Evolutionary conservation across 305 asterid genomes (phyloP).

Genomic region (Ajuga reptans): DNA sequence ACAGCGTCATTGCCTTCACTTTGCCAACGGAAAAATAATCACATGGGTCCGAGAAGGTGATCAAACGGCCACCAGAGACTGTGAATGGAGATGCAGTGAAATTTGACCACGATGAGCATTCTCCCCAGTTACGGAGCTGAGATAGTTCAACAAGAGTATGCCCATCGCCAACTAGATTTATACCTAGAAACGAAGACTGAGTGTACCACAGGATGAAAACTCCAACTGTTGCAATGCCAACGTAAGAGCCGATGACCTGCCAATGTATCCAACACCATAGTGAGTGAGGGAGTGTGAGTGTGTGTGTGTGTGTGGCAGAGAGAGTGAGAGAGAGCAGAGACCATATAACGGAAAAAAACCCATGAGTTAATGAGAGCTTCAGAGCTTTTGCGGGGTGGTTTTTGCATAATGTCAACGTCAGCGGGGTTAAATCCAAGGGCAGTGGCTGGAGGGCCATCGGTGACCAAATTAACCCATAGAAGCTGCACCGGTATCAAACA

Average conservation of each 20-base stretch:
- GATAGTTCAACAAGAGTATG: slow-evolving; percentile 64
- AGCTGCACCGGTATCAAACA: slow-evolving; percentile 88
- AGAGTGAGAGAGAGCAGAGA: slow-evolving; percentile 14
- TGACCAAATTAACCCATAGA: slow-evolving; percentile 88
- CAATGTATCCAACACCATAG: not conserved
- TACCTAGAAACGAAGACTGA: slow-evolving; percentile 64
- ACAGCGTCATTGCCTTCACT: slow-evolving; percentile 79
- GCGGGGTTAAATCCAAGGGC: slow-evolving; percentile 93
- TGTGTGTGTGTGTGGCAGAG: not conserved
- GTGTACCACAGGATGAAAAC: slow-evolving; percentile 83
- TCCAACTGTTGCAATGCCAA: slow-evolving; percentile 86
- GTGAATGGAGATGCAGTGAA: slow-evolving; percentile 67
- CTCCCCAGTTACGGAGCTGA: slow-evolving; percentile 88
- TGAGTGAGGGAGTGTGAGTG: not conserved
- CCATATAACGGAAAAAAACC: slow-evolving; percentile 84
- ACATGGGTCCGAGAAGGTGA: slow-evolving; percentile 62
- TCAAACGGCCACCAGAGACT: slow-evolving; percentile 44
- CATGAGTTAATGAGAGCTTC: slow-evolving; percentile 71
- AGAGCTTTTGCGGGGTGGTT: slow-evolving; percentile 72
- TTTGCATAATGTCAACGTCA: slow-evolving; percentile 77
- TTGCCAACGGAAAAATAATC: slow-evolving; percentile 69
- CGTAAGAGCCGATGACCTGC: slow-evolving; percentile 85
- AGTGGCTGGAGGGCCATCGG: slow-evolving; percentile 96
- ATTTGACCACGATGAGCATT: slow-evolving; percentile 68
- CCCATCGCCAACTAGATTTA: slow-evolving; percentile 58